Conservation (phyloP, 2,329 filamentous ascomycete species). For the Clonostachys rhizophaga region DNA sequence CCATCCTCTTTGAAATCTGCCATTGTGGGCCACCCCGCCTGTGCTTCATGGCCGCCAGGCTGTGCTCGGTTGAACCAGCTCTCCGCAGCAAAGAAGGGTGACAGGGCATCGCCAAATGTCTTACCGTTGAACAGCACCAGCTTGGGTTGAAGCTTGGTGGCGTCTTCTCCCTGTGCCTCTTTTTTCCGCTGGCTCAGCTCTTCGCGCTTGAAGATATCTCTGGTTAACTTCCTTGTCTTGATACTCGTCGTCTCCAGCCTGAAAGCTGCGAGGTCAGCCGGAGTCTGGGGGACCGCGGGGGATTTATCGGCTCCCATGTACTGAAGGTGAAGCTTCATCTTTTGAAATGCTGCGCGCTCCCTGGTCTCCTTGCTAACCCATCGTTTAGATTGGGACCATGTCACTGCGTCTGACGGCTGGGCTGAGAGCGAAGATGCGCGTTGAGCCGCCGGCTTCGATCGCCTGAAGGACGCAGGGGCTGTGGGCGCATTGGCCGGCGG, state of each 20-base stretch:
- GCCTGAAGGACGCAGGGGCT: conserved; percentile 5
- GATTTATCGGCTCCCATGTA: conserved; percentile 28
- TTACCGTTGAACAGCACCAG: conserved; percentile 17
- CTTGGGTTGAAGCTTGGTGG: neutral
- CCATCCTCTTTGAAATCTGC: conserved; percentile 28
- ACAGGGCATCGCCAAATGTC: conserved; percentile 16
- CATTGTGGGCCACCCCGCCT: conserved; percentile 24
- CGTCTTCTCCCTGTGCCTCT: conserved; percentile 2
- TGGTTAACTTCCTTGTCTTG: conserved; percentile 13
- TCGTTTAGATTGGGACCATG: conserved; percentile 30
- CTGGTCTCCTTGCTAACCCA: conserved; percentile 28
- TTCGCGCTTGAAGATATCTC: conserved; percentile 8
- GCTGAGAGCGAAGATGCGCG: neutral
- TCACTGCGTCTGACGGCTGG: conserved; percentile 11
- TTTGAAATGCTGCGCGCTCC: conserved; percentile 25
- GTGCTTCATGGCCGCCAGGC: conserved; percentile 4
- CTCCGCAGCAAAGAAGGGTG: conserved; percentile 21
- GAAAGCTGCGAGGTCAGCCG: conserved; percentile 24
- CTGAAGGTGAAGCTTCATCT: conserved; percentile 24
- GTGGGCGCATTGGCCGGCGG: conserved; percentile 11
- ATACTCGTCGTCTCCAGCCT: conserved; percentile 19
- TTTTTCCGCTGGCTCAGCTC: conserved; percentile 9
- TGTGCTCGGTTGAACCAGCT: conserved; percentile 23
- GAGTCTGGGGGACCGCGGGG: conserved; percentile 26
- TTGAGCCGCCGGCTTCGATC: neutral